Conservation (phyloP, 768 basidiomycete species). For the Cantharellus anzutake region DNA sequence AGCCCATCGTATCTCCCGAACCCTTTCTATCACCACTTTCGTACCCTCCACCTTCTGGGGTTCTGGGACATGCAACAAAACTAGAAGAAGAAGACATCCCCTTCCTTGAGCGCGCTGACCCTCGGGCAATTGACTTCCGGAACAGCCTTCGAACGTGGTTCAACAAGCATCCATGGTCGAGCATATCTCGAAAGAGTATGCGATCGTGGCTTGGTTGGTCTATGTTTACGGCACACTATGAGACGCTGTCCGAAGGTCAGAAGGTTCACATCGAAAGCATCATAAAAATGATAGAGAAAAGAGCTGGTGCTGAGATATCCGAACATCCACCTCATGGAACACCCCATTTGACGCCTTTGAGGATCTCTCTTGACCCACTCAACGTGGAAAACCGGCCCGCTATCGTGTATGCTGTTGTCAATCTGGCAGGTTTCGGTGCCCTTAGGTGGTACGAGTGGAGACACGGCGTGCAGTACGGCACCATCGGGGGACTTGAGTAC, state of each 20-base stretch:
- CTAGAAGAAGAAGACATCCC: conserved; percentile 26
- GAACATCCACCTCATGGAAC: conserved; percentile 27
- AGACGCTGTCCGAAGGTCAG: conserved; percentile 28
- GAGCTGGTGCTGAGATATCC: conserved; percentile 44
- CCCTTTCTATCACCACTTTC: neutral
- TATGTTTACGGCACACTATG: conserved; percentile 43
- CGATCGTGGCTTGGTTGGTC: conserved; percentile 70
- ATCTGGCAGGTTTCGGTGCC: conserved; percentile 28
- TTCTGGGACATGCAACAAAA: neutral
- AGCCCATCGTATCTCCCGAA: neutral
- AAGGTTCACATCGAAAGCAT: conserved; percentile 36
- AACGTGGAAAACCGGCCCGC: conserved; percentile 47
- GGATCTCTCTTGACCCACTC: conserved; percentile 63
- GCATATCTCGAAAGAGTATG: conserved; percentile 42
- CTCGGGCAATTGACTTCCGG: conserved; percentile 37
- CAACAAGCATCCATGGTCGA: conserved; percentile 50
- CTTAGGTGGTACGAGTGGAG: conserved; percentile 25
- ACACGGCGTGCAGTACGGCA: conserved; percentile 26
- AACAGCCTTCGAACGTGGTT: conserved; percentile 31
- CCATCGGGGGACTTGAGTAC: conserved; percentile 52
- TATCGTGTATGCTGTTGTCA: conserved; percentile 27
- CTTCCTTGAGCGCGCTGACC: conserved; percentile 41
- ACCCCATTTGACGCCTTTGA: conserved; percentile 28
- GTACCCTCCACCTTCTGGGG: no score
- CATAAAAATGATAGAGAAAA: conserved; percentile 44